Base-by-base conservation (phyloP, 768 basidiomycete genomes). In the Kwoniella dejecticola region DNA sequence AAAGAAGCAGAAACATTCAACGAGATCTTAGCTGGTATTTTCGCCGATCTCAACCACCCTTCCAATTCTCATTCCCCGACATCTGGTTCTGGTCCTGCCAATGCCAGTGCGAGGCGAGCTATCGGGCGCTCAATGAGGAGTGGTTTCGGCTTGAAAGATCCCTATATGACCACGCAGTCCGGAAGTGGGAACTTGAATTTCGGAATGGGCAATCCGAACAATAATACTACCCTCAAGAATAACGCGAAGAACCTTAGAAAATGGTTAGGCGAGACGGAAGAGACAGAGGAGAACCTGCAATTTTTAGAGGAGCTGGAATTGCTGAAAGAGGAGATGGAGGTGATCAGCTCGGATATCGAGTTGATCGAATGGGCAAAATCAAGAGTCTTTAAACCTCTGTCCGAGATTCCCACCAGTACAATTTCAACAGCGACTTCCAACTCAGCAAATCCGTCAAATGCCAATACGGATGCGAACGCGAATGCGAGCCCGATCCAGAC, bases 321-420 rank as follows among this genome's bases (percentile, higher is more conserved):
- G 48, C 42, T 76, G 8, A 72, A 72, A 59, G 75, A 76, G 57
- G 75, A 76, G 12, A 70, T 74, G 64, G 50, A 56, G n/a, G 38
- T 54, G 2, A 57, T 64, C 13, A 29, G 36, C 6, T 63, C 67
- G 3, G 75, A 76, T 44, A 57, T 64, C 2, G 75, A 71, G 27
- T 17, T 76, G 30, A 7, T 76, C 5, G 59, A 63, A 45, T 76
- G 72, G 72, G 64, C 70, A 12, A 62, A 57, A 24, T 30, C 61
- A 6, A 57, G 61, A 24, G 66, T 76, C 1, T 71, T 76, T 45
- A 63, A 54, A 21, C 61, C 65, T 31, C 24, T 62, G 5, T 8
- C 59, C 31, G 21, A 23, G 21, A 23, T 26, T 15, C 17, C 24
- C 10, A 50, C 17, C 26, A 40, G 50, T 15, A 17, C 48, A 29